Base-by-base conservation (phyloP, 208 protist species). In the Borovskyia barvae region DNA sequence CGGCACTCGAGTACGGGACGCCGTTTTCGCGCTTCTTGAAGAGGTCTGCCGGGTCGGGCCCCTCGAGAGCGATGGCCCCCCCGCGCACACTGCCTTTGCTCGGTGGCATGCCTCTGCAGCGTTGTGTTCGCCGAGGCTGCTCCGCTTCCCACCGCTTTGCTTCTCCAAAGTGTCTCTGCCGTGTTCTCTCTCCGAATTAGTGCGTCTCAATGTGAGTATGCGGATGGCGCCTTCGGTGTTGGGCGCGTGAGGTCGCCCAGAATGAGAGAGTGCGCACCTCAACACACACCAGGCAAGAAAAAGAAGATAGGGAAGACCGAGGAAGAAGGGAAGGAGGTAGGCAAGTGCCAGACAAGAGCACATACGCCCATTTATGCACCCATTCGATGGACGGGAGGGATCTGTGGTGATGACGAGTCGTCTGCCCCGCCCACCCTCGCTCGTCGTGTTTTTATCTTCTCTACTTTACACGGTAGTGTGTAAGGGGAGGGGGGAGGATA, bases 1-100 rank as follows among this genome's bases (percentile, higher is more conserved):
- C 72, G 24, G 58, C 41, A 48, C 56, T 72, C n/a, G 32, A 41
- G 58, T 75, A 73, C 7, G 51, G 17, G 9, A 66, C 50, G 5
- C 55, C 48, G 11, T 30, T 28, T 24, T 69, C 20, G 12, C 25
- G 42, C 49, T 12, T 22, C 43, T 41, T 32, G 26, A 39, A 12
- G 33, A 11, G 12, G 1, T 8, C 11, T 12, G 22, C 5, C 30
- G 5, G 20, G 28, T 4, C 26, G 14, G 39, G 30, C 14, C 45
- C 9, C 24, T 51, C 15, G 28, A 35, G 39, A 29, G 37, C 17
- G 45, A n/a, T 11, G 26, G 35, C 28, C 28, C 54, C 52, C 28
- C 40, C 62, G 33, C 53, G 45, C 20, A 59, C 45, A 17, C 36
- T 40, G 43, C 52, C 52, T 12, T 47, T 68, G 8, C 24, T 28